Evolutionary conservation across 1,284 basidiomycete genomes (phyloP), one percentile per base, ranked within the genome.

Genomic region (Neotropicomus parvogracilis): DNA sequence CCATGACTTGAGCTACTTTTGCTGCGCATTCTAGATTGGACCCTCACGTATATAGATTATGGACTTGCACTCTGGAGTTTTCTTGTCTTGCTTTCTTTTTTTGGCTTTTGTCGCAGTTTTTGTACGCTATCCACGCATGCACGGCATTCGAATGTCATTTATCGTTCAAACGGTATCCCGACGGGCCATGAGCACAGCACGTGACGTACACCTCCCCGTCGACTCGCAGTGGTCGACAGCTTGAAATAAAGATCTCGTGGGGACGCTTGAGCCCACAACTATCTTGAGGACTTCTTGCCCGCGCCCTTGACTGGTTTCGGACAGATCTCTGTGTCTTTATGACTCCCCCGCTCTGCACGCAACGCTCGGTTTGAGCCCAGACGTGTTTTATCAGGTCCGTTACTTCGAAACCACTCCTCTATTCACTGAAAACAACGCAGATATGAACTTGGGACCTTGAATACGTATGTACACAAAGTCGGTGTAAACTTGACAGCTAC

Each of bases 241-340:
- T 20, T 35, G 4, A 6, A 34, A 29, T 38, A 27, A 43, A 35
- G 7, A 24, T 4, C 24, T 24, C 24, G 24, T 31, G 10, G 4
- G 20, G 14, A 13, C 6, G 13, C 24, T 29, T 7, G 13, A 24
- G 44, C 14, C 14, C 14, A 7, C 16, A 19, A n/a, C 24, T 37
- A 37, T 26, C 31, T 20, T 28, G 21, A 35, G 17, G 17, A 11
- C 46, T 35, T 37, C 34, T n/a, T n/a, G 24, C 19, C 29, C 45
- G 70, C 32, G 69, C 74, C 4, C 51, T 77, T 10, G 72, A 72
- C 55, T 75, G 72, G 74, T 75, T 74, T 62, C 60, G 74, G 29
- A 73, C 75, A 20, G 76, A 79, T 58, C 60, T 77, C 29, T 68
- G 77, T 68, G 77, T 34, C 56, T 75, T 17, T 71, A 39, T 24